Evolutionary conservation across 2,329 filamentous ascomycete genomes (phyloP), one percentile per base, ranked within the genome.

Genomic region (Escovopsis weberi): DNA sequence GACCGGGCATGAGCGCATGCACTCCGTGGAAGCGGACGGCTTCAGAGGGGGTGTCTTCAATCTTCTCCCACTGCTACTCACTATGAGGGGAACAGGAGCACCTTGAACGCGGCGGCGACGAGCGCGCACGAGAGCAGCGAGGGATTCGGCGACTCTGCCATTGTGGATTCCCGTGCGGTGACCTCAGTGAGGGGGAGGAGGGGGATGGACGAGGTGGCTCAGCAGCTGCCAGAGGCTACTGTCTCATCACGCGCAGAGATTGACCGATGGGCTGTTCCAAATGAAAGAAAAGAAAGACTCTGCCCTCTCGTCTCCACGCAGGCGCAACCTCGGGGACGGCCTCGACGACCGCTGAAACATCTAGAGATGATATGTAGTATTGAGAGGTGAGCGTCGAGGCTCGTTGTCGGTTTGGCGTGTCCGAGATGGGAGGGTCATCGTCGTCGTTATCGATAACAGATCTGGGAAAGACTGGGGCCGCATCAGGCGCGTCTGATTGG

Each of bases 71-170:
- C 12, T 2, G 28, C 28, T 10, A 75, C 84, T 59, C 72, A 94
- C 88, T 96, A 96, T 52, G 89, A 84, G 28, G 89, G 89, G 63
- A 94, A 91, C 44, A 96, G 72, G 46, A 96, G 77, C 48, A 95
- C 70, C 67, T 96, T 96, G 61, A 96, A 77, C 32, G 87, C 86
- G 23, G 84, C 82, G 43, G 88, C 82, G 50, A 93, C 80, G 51
- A 94, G 66, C 51, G 86, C 85, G 69, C 82, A 88, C 68, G 95
- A 88, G 60, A 78, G 69, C 62, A 96, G 72, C n/a, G 88, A 85
- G 43, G 91, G 91, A 60, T 88, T 87, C 15, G 15, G 15, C 43
- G 78, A 64, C 50, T 89, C 84, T 57, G 79, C 72, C 86, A 94
- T 94, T 55, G 53, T 60, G 52, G 15, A 15, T 15, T 15, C 15